Evolutionary conservation across 2,329 filamentous ascomycete genomes (phyloP).

Genomic region (Curvularia hawaiiensis): DNA sequence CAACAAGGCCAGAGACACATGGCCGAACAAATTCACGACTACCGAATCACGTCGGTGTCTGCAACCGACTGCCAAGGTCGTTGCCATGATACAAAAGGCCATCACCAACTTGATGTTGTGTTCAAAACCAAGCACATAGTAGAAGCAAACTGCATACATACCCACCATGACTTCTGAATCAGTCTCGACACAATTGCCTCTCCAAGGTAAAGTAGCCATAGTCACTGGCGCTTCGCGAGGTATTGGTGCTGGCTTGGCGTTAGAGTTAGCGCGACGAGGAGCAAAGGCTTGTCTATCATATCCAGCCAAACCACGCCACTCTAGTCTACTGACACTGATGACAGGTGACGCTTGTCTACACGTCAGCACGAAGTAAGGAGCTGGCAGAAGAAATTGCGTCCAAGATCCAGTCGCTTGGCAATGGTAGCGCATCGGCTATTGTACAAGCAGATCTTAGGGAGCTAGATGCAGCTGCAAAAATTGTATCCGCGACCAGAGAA

Average conservation of each 20-base stretch:
- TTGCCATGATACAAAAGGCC: not conserved
- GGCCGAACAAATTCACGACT: not conserved
- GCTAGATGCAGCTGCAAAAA: constrained; percentile 42
- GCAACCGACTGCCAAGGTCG: not conserved
- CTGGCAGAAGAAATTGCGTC: constrained; percentile 42
- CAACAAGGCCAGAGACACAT: not conserved
- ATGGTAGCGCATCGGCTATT: constrained; percentile 44
- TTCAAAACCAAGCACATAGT: not conserved
- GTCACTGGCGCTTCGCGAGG: constrained; percentile 58
- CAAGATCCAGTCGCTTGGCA: constrained; percentile 43
- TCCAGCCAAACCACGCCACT: not conserved
- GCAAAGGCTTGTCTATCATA: constrained; percentile 43
- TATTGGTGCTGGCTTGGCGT: constrained; percentile 56
- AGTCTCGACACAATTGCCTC: constrained; percentile 18
- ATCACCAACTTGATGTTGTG: too few relatives aligned
- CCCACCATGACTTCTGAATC: constrained; percentile 21
- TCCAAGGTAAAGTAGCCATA: constrained; percentile 51
- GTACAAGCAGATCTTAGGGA: constrained; percentile 50
- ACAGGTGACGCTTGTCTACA: constrained; percentile 53
- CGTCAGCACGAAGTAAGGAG: constrained; percentile 46
- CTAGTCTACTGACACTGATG: constrained; percentile 7
- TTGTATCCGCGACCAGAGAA: constrained; percentile 43
- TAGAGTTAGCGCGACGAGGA: constrained; percentile 55
- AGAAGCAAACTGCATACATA: not conserved
- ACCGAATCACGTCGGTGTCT: not conserved